Evolutionary conservation across 1,284 basidiomycete genomes (phyloP).

Genomic region (Trichosporon ovoides): DNA sequence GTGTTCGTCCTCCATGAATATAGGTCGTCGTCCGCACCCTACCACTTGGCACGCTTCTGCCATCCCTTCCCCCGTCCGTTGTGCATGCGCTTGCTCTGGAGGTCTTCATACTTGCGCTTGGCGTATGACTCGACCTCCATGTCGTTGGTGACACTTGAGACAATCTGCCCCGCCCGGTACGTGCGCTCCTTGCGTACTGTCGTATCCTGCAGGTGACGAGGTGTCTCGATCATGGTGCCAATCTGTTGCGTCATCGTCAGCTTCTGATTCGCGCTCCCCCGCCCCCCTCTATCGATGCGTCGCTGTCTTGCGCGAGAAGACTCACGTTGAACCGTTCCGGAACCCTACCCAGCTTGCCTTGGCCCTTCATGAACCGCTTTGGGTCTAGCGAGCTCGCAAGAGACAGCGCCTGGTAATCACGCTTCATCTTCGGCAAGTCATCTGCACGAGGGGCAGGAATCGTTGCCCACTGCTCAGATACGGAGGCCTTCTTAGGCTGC

Average conservation of each 20-base stretch:
- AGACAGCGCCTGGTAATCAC: slow-evolving; percentile 88
- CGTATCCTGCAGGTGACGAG: slow-evolving; percentile 67
- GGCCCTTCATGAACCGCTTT: slow-evolving; percentile 88
- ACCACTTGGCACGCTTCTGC: slow-evolving; percentile 57
- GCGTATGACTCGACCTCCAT: slow-evolving; percentile 79
- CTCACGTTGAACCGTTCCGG: slow-evolving; percentile 84
- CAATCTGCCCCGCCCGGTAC: slow-evolving; percentile 73
- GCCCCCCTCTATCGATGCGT: not conserved
- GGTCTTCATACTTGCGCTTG: slow-evolving; percentile 86
- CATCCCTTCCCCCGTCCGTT: slow-evolving; percentile 68
- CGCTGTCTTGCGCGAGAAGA: slow-evolving; percentile 13
- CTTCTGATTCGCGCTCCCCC: not conserved
- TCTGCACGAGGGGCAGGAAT: slow-evolving; percentile 76
- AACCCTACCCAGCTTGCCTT: slow-evolving; percentile 65
- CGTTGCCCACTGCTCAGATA: slow-evolving; percentile 84
- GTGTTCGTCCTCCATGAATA: not conserved
- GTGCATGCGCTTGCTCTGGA: slow-evolving; percentile 66
- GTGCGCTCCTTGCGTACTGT: slow-evolving; percentile 72
- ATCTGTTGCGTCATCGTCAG: slow-evolving; percentile 55
- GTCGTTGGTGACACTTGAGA: slow-evolving; percentile 84
- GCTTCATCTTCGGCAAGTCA: slow-evolving; percentile 73
- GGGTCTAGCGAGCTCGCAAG: slow-evolving; percentile 90
- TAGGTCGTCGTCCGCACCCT: not conserved
- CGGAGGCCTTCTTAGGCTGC: slow-evolving; percentile 62
- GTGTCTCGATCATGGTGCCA: slow-evolving; percentile 75